phyloP scores from a whole-genome alignment of 768 basidiomycete genomes.

The Phallus indusiatus region DNA sequence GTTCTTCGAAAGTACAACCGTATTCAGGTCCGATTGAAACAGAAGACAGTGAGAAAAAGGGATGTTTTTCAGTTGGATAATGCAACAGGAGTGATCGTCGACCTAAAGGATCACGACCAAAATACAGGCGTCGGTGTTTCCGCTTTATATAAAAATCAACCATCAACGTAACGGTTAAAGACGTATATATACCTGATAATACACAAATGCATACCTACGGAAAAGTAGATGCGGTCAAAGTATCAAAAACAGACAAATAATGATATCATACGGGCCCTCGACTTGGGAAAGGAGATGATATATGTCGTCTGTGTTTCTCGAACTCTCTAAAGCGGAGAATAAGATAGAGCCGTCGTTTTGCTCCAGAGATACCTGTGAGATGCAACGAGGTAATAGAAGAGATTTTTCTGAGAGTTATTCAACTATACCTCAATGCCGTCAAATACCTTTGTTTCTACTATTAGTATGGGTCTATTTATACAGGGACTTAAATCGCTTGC shows the following conservation, averaged over 20 bases:
- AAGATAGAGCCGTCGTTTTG: slow-evolving; percentile 70
- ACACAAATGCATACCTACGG: slow-evolving; percentile 69
- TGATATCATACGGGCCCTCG: slow-evolving; percentile 69
- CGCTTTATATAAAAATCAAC: slow-evolving; percentile 5
- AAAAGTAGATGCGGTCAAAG: background rate
- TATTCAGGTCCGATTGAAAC: slow-evolving; percentile 44
- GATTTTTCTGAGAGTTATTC: background rate
- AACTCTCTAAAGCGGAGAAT: slow-evolving; percentile 23
- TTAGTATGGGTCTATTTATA: background rate
- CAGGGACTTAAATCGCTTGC: slow-evolving; percentile 26
- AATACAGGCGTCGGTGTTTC: slow-evolving; percentile 42
- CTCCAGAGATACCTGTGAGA: slow-evolving; percentile 36
- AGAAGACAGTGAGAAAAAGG: slow-evolving; percentile 57
- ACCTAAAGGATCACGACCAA: slow-evolving; percentile 76
- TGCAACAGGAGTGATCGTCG: slow-evolving; percentile 77
- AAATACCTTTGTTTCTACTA: slow-evolving; percentile 41
- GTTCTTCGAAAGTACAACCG: slow-evolving; percentile 48
- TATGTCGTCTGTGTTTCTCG: slow-evolving; percentile 31
- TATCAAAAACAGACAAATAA: background rate
- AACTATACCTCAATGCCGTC: slow-evolving; percentile 61
- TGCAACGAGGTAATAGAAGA: background rate
- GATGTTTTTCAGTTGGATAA: slow-evolving; percentile 35
- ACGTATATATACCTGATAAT: slow-evolving; percentile 51
- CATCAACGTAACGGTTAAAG: background rate
- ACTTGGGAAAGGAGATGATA: slow-evolving; percentile 43